Base-by-base conservation (phyloP, 2,329 filamentous ascomycete genomes). In the Cercospora nicotianae region DNA sequence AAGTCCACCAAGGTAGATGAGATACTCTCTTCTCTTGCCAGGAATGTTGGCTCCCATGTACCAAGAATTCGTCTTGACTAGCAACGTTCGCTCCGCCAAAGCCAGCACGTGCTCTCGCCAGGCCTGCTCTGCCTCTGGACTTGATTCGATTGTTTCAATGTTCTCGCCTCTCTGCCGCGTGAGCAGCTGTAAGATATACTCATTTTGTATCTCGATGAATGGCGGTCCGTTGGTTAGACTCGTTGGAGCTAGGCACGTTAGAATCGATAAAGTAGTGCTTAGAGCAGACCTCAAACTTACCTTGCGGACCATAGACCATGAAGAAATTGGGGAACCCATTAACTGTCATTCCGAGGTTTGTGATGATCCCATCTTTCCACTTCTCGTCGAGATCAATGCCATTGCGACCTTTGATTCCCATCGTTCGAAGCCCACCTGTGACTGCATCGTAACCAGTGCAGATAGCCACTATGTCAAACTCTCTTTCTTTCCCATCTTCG, bases 201-300 rank as follows among this genome's bases (percentile, higher is more conserved):
- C 80, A 31, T 77, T 80, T 70, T 84, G 81, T 4, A 78, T 75
- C 67, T 83, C 81, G 23, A 82, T 74, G 65, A 81, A 83, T 10
- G 76, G 80, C 2, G 82, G 82, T 0, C 82, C 82, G 60, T 84
- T 84, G 45, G 77, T 78, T 63, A 83, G 82, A 1, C 81, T 81
- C 0, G 82, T 83, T 1, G 81, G 82, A 20, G 72, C 48, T 55
- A 55, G 26, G 26, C 26, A 28, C 26, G 26, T 28, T 28, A 28
- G 26, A 28, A 28, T 28, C 26, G 26, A 28, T 28, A 28, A 28
- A 28, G 26, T 28, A 28, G 26, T 28, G 26, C 26, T 28, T 28
- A 28, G 26, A 28, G 26, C 26, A 28, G 26, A 28, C 26, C 26
- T 5, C 26, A 28, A 28, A 28, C 26, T 28, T 28, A 55, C 48